A percentile compares a stretch with the other conserved stretches of the same genome.
Evolutionary conservation across 768 basidiomycete genomes (phyloP).

Genomic region (Mycena sanguinolenta): DNA sequence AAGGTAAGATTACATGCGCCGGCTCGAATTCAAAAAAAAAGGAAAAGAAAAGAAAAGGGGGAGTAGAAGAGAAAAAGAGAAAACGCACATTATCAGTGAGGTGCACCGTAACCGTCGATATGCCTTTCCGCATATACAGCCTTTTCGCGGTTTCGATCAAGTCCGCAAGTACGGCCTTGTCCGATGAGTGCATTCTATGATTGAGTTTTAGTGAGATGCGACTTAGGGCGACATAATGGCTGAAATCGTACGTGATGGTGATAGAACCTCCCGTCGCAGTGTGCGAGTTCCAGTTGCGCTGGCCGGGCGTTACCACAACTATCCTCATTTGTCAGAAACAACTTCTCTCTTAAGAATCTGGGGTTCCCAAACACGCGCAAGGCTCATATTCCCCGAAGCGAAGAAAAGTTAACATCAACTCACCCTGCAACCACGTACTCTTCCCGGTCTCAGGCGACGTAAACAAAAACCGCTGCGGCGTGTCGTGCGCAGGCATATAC

Average conservation of each 20-base stretch:
- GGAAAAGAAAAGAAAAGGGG: too few relatives aligned
- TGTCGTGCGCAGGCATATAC: constrained; percentile 28
- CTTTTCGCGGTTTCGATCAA: constrained; percentile 17
- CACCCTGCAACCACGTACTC: constrained; percentile 34
- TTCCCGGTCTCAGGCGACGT: constrained; percentile 6
- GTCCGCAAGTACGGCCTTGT: constrained; percentile 18
- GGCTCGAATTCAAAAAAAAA: too few relatives aligned
- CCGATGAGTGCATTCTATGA: constrained; percentile 25
- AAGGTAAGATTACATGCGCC: too few relatives aligned
- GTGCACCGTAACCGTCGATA: constrained; percentile 23
- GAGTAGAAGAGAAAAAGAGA: neutral
- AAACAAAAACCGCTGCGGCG: constrained; percentile 27
- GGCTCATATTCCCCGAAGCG: too few relatives aligned
- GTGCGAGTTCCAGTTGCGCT: constrained; percentile 22
- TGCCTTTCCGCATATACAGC: constrained; percentile 10
- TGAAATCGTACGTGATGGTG: constrained; percentile 25
- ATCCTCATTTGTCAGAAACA: neutral
- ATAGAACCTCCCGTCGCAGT: constrained; percentile 20
- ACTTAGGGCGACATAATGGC: too few relatives aligned
- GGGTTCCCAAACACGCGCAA: too few relatives aligned
- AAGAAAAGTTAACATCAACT: neutral
- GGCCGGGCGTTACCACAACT: constrained; percentile 27
- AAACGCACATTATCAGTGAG: constrained; percentile 28
- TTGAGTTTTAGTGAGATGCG: too few relatives aligned
- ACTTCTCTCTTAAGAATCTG: too few relatives aligned